A percentile compares a stretch with the other conserved stretches of the same genome.
Evolutionary conservation across 2,329 filamentous ascomycete genomes (phyloP).

Genomic region (Epichloe elymi): DNA sequence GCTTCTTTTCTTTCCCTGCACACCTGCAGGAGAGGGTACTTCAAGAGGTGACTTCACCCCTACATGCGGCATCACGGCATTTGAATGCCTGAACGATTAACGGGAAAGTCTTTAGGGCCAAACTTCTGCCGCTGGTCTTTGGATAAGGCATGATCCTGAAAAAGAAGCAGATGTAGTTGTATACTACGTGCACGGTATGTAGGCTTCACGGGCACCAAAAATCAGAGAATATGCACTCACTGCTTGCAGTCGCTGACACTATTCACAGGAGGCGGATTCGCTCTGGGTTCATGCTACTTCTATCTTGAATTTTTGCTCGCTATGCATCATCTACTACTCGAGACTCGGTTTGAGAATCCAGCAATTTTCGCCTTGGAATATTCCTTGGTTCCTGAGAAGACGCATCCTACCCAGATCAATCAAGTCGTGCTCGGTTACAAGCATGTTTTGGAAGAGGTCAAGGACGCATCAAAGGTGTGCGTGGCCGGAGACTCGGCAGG

Average conservation of each 20-base stretch:
- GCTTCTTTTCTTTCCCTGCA: slow-evolving; percentile 47
- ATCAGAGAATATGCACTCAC: neutral
- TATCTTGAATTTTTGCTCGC: slow-evolving; percentile 73
- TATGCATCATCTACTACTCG: slow-evolving; percentile 53
- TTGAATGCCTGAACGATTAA: neutral
- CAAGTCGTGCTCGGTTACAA: slow-evolving; percentile 59
- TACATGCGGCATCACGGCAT: neutral
- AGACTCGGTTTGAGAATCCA: slow-evolving; percentile 57
- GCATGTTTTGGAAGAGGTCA: slow-evolving; percentile 47
- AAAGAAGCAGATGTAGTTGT: slow-evolving; percentile 60
- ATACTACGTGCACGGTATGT: slow-evolving; percentile 64
- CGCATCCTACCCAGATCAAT: slow-evolving; percentile 60
- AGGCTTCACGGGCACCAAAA: neutral
- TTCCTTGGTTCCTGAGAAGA: slow-evolving; percentile 60
- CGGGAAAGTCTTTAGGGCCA: slow-evolving; percentile 16
- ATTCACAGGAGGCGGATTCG: slow-evolving; percentile 58
- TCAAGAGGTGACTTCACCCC: slow-evolving; percentile 13
- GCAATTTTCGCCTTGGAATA: slow-evolving; percentile 72
- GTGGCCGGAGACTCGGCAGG: slow-evolving; percentile 73
- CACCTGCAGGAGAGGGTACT: slow-evolving; percentile 42
- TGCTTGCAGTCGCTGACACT: neutral
- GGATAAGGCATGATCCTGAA: slow-evolving; percentile 50
- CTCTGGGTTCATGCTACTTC: slow-evolving; percentile 71
- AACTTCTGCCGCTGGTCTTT: slow-evolving; percentile 47
- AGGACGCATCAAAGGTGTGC: slow-evolving; percentile 49